These are phyloP conservation scores for Trebouxia sp. DNA, from an alignment of 139 green algal species.

Conservation along the genomic window DNA sequence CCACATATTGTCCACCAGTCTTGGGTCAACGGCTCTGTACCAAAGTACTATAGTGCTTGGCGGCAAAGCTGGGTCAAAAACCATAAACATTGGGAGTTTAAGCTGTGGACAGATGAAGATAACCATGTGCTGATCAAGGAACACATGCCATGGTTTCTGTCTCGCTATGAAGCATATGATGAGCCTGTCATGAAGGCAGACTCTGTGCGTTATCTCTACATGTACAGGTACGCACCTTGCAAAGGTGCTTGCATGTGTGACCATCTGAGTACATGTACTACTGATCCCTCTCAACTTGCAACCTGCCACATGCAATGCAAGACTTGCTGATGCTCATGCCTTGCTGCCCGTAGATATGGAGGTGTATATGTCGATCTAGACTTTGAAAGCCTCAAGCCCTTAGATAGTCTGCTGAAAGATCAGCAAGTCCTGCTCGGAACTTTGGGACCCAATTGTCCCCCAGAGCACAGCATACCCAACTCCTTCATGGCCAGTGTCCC, in stretches of 20 bases:
- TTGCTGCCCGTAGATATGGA: slow-evolving; percentile 20
- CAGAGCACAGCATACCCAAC: slow-evolving; percentile 24
- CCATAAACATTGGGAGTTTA: slow-evolving; percentile 12
- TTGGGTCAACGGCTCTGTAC: not conserved
- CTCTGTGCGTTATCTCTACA: slow-evolving; percentile 35
- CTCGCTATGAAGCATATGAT: not conserved
- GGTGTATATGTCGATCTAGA: slow-evolving; percentile 19
- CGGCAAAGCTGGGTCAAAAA: not conserved
- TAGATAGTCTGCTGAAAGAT: not conserved
- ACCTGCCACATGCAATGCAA: not conserved
- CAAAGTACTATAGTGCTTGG: not conserved
- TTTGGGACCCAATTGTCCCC: not conserved
- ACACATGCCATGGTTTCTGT: slow-evolving; percentile 14
- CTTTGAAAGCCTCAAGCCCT: slow-evolving; percentile 10
- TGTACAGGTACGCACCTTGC: slow-evolving; percentile 38
- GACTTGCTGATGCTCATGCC: no score
- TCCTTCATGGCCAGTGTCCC: slow-evolving; percentile 14
- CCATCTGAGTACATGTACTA: not conserved
- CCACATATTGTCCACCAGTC: slow-evolving; percentile 5
- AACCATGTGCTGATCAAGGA: not conserved
- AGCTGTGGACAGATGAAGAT: slow-evolving; percentile 23
- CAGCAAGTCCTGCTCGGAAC: not conserved
- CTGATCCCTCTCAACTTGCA: not conserved
- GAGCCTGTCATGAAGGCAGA: slow-evolving; percentile 35
- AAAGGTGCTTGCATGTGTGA: no score